Evolutionary conservation across 352 stramenopile species (phyloP).

Genomic region (Globisporangium viniferum): DNA sequence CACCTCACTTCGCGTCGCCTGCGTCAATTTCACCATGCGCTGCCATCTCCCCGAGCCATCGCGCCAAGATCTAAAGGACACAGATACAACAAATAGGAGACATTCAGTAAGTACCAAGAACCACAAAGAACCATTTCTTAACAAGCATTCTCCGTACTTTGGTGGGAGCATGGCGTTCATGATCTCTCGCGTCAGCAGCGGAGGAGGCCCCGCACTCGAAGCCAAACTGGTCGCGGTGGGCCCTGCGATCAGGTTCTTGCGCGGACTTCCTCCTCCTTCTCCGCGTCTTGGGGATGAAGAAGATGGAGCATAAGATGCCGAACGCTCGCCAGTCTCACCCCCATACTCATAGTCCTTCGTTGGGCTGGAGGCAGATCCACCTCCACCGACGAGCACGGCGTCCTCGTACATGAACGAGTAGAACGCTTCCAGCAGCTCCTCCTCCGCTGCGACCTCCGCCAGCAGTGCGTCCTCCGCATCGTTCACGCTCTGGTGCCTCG

Average conservation of each 20-base stretch:
- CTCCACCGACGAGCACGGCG: conserved; percentile 33
- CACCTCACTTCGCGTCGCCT: conserved; percentile 41
- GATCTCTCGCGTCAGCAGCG: conserved; percentile 42
- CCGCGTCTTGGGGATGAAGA: conserved; percentile 20
- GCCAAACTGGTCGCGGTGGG: conserved; percentile 13
- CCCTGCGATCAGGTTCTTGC: conserved; percentile 11
- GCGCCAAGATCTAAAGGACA: conserved; percentile 44
- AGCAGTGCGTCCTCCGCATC: conserved; percentile 10
- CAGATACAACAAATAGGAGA: not conserved
- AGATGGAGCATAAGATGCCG: not conserved
- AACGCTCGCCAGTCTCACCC: not conserved
- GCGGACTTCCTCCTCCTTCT: conserved; percentile 18
- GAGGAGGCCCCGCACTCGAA: conserved; percentile 8
- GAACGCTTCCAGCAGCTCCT: conserved; percentile 46
- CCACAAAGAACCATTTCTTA: not conserved
- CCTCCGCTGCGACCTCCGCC: conserved; percentile 21
- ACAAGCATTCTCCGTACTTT: conserved; percentile 34
- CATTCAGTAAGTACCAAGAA: not conserved
- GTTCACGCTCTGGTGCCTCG: not conserved
- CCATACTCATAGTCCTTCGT: conserved; percentile 22
- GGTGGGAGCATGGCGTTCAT: conserved; percentile 69
- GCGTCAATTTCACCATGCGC: conserved; percentile 54
- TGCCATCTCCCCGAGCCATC: conserved; percentile 62
- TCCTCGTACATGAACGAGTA: conserved; percentile 65
- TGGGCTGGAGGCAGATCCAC: conserved; percentile 25